phyloP scores from a whole-genome alignment of 2,329 filamentous ascomycete genomes.

The Trichoderma oligosporum region DNA sequence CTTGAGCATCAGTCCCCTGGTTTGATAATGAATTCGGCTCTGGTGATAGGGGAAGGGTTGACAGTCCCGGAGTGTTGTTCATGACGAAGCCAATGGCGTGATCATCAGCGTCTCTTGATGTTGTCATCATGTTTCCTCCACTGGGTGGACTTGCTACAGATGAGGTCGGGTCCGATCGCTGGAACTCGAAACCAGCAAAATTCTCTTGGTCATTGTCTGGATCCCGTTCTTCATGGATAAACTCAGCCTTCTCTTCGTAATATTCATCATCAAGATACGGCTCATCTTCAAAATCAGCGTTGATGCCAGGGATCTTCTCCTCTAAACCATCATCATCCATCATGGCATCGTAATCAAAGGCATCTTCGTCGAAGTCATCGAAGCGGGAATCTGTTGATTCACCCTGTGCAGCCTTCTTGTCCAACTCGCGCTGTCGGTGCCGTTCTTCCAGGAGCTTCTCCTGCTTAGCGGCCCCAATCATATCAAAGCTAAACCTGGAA shows the following conservation, averaged over 20 bases:
- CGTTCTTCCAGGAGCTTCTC: slow-evolving; percentile 69
- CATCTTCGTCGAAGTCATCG: slow-evolving; percentile 60
- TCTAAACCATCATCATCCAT: slow-evolving; percentile 63
- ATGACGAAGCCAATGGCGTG: slow-evolving; percentile 55
- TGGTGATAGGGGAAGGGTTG: slow-evolving; percentile 17
- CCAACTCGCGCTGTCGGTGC: slow-evolving; percentile 63
- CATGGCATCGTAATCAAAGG: slow-evolving; percentile 59
- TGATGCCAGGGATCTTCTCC: slow-evolving; percentile 61
- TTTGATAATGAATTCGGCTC: not conserved
- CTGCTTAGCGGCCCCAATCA: slow-evolving; percentile 64
- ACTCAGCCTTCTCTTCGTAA: slow-evolving; percentile 25
- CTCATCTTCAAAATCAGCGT: slow-evolving; percentile 46
- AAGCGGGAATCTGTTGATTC: slow-evolving; percentile 50
- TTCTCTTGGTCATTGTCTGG: slow-evolving; percentile 57
- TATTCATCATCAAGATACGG: slow-evolving; percentile 32
- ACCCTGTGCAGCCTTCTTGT: slow-evolving; percentile 47
- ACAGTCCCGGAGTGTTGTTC: slow-evolving; percentile 39
- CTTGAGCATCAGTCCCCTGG: slow-evolving; percentile 19
- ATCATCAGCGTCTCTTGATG: slow-evolving; percentile 52
- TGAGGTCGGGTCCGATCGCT: slow-evolving; percentile 51
- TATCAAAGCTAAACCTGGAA: slow-evolving; percentile 78
- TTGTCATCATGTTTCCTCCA: slow-evolving; percentile 44
- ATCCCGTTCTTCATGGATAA: slow-evolving; percentile 34
- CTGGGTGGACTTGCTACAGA: slow-evolving; percentile 48
- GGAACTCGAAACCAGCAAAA: slow-evolving; percentile 57